Evolutionary conservation across 305 asterid species (phyloP).

Genomic region (Salvia sclarea): DNA sequence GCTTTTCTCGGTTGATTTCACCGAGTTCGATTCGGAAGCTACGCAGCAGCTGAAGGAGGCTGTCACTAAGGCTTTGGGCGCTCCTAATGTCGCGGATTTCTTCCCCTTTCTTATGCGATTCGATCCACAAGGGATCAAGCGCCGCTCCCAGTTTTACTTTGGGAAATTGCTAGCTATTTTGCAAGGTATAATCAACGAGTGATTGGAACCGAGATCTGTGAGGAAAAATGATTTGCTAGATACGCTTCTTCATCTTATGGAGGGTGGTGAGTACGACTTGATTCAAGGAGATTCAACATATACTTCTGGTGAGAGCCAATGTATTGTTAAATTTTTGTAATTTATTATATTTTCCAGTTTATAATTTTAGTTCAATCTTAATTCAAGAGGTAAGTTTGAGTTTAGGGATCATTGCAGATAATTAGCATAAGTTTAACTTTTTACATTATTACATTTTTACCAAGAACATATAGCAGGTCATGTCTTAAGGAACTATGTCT

Average conservation of each 20-base stretch:
- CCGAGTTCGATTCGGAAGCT: constrained; percentile 28
- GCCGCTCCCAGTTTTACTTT: constrained; percentile 25
- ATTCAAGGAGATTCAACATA: constrained; percentile 21
- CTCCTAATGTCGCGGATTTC: constrained; percentile 41
- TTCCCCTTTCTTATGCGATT: constrained; percentile 35
- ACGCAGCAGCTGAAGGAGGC: constrained; percentile 36
- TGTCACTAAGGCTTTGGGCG: constrained; percentile 23
- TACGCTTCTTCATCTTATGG: constrained; percentile 36
- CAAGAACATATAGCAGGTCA: too few relatives aligned
- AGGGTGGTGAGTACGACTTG: constrained; percentile 27
- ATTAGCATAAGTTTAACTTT: too few relatives aligned
- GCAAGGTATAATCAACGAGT: constrained; percentile 31
- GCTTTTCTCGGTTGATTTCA: constrained; percentile 37
- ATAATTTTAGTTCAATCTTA: too few relatives aligned
- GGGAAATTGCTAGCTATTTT: constrained; percentile 38
- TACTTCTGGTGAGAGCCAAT: constrained; percentile 31
- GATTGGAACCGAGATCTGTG: constrained; percentile 30
- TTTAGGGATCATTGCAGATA: too few relatives aligned
- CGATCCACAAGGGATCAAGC: constrained; percentile 51
- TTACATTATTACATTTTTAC: too few relatives aligned
- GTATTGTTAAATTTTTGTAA: too few relatives aligned
- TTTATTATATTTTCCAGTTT: too few relatives aligned
- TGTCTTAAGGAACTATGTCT: too few relatives aligned
- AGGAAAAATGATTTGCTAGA: constrained; percentile 37
- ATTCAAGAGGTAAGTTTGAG: too few relatives aligned